Conservation (phyloP, 495 filamentous ascomycete genomes). For the Glarea lozoyensis region DNA sequence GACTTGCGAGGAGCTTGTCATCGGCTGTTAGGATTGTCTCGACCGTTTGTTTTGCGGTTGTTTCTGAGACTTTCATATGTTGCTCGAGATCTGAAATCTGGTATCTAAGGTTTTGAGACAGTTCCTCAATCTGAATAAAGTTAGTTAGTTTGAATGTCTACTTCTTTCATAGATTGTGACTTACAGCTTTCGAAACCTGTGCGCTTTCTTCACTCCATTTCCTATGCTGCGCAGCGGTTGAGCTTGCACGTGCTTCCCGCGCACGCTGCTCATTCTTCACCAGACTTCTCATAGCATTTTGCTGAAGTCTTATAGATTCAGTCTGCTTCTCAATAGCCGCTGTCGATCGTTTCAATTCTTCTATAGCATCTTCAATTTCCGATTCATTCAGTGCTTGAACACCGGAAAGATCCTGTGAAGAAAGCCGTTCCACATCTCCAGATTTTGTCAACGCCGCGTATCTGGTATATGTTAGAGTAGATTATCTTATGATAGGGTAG, state of each 20-base stretch:
- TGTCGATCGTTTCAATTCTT: constrained; percentile 36
- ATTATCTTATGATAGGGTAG: constrained; percentile 6
- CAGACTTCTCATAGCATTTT: constrained; percentile 31
- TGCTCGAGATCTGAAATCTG: constrained; percentile 32
- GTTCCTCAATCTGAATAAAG: constrained; percentile 27
- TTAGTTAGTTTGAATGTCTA: constrained; percentile 3
- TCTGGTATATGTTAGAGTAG: constrained; percentile 16
- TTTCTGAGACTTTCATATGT: constrained; percentile 19
- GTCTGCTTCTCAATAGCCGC: constrained; percentile 35
- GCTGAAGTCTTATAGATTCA: constrained; percentile 33
- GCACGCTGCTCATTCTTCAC: constrained; percentile 21
- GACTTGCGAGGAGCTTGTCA: constrained; percentile 36
- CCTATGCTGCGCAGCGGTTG: constrained; percentile 22
- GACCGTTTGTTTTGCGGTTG: constrained; percentile 25
- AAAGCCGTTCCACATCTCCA: constrained; percentile 28
- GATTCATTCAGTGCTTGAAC: constrained; percentile 28
- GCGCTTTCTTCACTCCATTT: constrained; percentile 26
- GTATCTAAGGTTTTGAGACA: constrained; percentile 28
- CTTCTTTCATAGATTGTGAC: not conserved
- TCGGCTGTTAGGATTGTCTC: constrained; percentile 31
- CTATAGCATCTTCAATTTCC: constrained; percentile 33
- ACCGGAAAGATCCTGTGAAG: constrained; percentile 25
- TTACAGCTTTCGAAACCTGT: constrained; percentile 23
- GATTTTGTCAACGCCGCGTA: constrained; percentile 28
- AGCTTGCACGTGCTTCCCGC: constrained; percentile 20